A percentile compares a stretch with the other conserved stretches of the same genome.
Evolutionary conservation across 2,329 filamentous ascomycete genomes (phyloP).

Genomic region (Plectosphaerella sp.): DNA sequence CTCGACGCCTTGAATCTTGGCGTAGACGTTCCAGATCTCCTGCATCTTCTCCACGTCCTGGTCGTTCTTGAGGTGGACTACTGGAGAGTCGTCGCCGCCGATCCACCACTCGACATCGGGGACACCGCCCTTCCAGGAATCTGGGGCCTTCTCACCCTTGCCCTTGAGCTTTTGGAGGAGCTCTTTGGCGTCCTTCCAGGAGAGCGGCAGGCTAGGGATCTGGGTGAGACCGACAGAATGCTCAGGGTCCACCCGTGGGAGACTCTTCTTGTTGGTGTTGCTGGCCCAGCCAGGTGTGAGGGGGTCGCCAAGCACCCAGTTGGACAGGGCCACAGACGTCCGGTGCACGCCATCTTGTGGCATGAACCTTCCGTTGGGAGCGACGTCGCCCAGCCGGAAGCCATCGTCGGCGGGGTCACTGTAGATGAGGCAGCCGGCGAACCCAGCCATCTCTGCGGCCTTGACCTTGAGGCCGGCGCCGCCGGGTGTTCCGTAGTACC

Average conservation of each 20-base stretch:
- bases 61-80: constrained; percentile 77
- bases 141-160: constrained; percentile 63
- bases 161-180: constrained; percentile 74
- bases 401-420: constrained; percentile 86
- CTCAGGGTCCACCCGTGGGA: constrained; percentile 62
- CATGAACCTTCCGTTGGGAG: constrained; percentile 75
- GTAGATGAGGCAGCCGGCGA: constrained; percentile 85
- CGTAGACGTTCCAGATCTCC: constrained; percentile 89
- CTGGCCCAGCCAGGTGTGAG: constrained; percentile 85
- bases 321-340: constrained; percentile 74
- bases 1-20: constrained; percentile 78
- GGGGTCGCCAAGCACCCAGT: constrained; percentile 84
- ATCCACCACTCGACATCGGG: constrained; percentile 74
- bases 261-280: constrained; percentile 41
- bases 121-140: constrained; percentile 73
- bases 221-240: constrained; percentile 69
- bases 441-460: constrained; percentile 81
- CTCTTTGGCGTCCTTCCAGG: constrained; percentile 83
- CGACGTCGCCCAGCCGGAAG: constrained; percentile 66
- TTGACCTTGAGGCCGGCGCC: constrained; percentile 82
- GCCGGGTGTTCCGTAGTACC: constrained; percentile 69
- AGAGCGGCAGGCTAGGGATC: constrained; percentile 85
- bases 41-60: constrained; percentile 81
- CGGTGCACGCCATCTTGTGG: constrained; percentile 79
- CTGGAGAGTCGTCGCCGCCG: constrained; percentile 60